Conservation (phyloP, 768 basidiomycete genomes). For the Vararia minispora region DNA sequence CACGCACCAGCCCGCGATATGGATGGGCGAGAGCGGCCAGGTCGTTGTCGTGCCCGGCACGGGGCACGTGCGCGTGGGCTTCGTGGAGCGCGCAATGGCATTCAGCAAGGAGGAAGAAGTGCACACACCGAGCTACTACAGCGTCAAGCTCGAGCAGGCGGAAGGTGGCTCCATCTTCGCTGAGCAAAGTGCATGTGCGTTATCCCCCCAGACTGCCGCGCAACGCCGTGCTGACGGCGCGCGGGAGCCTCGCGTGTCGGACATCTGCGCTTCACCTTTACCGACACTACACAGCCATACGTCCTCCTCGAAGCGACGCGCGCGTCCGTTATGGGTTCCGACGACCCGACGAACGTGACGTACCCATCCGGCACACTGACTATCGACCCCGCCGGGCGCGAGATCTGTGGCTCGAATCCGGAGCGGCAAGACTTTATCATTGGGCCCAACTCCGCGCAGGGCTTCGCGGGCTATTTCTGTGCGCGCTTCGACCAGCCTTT, state of each 20-base stretch:
- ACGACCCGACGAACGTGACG: constrained; percentile 34
- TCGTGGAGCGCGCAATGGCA: constrained; percentile 46
- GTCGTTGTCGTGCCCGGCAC: constrained; percentile 50
- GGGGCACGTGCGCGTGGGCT: constrained; percentile 36
- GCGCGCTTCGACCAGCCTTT: constrained; percentile 44
- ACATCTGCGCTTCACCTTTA: constrained; percentile 62
- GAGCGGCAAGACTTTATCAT: constrained; percentile 68
- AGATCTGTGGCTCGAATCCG: constrained; percentile 53
- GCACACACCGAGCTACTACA: constrained; percentile 43
- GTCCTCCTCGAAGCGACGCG: constrained; percentile 60
- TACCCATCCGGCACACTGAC: constrained; percentile 42
- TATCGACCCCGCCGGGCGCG: constrained; percentile 29
- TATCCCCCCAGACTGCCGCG: too few species aligned
- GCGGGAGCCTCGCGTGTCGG: constrained; percentile 59
- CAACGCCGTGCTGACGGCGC: neutral
- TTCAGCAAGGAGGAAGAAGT: constrained; percentile 45
- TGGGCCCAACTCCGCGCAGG: constrained; percentile 31
- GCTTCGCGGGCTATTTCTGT: constrained; percentile 38
- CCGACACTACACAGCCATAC: constrained; percentile 33
- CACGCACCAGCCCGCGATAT: constrained; percentile 78
- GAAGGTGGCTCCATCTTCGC: constrained; percentile 40
- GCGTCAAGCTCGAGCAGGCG: constrained; percentile 41
- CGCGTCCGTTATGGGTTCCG: constrained; percentile 45
- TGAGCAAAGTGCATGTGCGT: constrained; percentile 55
- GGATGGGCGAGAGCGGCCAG: constrained; percentile 77